phyloP scores from a whole-genome alignment of 2,329 filamentous ascomycete species.

The Ascocoryne sarcoides region DNA sequence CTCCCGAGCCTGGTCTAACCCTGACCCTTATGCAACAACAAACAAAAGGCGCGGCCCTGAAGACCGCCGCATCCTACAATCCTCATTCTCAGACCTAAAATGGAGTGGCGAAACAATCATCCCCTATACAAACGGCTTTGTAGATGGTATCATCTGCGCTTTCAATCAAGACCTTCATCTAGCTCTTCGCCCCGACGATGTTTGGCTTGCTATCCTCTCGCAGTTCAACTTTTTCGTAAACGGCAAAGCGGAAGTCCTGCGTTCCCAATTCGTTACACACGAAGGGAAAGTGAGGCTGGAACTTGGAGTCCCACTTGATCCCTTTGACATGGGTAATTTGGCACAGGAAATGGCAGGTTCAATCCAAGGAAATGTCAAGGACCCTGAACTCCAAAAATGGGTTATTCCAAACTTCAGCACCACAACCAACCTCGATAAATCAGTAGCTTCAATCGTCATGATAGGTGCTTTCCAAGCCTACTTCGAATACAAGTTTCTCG shows the following conservation, averaged over 20 bases:
- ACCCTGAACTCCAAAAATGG: slow-evolving; percentile 36
- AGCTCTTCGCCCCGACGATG: slow-evolving; percentile 40
- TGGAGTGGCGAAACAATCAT: slow-evolving; percentile 10
- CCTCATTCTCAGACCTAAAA: slow-evolving; percentile 14
- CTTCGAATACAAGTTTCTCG: slow-evolving; percentile 31
- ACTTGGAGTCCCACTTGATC: slow-evolving; percentile 15
- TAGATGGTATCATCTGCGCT: slow-evolving; percentile 1
- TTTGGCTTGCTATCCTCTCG: slow-evolving; percentile 43
- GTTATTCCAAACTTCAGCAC: slow-evolving; percentile 44
- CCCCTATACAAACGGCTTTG: slow-evolving; percentile 13
- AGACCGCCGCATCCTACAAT: slow-evolving; percentile 14
- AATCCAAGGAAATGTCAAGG: slow-evolving; percentile 35
- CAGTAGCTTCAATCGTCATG: slow-evolving; percentile 38
- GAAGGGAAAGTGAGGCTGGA: slow-evolving; percentile 30
- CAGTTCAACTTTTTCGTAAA: slow-evolving; percentile 41
- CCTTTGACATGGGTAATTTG: slow-evolving; percentile 7
- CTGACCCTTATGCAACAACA: neutral
- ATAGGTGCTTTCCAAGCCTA: slow-evolving; percentile 44
- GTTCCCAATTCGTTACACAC: slow-evolving; percentile 35
- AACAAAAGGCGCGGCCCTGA: neutral
- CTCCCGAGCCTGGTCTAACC: slow-evolving; percentile 1
- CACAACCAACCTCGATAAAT: slow-evolving; percentile 35
- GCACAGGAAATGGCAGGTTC: slow-evolving; percentile 28
- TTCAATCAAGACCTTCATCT: slow-evolving; percentile 35
- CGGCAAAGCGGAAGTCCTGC: slow-evolving; percentile 36